Conservation (phyloP, 495 filamentous ascomycete species). For the Cairneyella variabilis region DNA sequence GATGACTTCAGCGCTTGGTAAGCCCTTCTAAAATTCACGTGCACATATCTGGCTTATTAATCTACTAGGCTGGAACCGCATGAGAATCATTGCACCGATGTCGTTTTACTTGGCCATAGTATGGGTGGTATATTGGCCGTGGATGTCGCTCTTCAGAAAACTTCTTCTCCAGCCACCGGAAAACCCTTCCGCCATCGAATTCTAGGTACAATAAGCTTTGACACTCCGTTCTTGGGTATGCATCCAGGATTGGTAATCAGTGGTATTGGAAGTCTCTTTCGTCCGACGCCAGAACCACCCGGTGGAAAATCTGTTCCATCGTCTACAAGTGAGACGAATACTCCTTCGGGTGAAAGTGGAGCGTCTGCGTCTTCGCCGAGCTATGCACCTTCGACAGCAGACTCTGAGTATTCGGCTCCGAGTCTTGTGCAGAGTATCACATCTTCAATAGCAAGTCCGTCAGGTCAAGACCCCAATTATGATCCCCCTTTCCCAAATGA, state of each 20-base stretch:
- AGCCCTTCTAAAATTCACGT: conserved; percentile 5
- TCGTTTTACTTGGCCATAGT: conserved; percentile 83
- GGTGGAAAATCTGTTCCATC: background rate
- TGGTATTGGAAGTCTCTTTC: conserved; percentile 74
- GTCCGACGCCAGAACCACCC: conserved; percentile 44
- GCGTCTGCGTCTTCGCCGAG: conserved; percentile 13
- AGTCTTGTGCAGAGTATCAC: conserved; percentile 16
- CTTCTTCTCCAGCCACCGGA: conserved; percentile 23
- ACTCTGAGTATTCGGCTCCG: conserved; percentile 6
- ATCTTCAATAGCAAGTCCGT: conserved; percentile 11
- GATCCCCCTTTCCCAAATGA: conserved; percentile 75
- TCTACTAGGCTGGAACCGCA: conserved; percentile 67
- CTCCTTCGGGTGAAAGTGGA: conserved; percentile 9
- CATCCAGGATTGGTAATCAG: conserved; percentile 82
- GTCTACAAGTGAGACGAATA: conserved; percentile 8
- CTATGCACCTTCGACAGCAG: conserved; percentile 14
- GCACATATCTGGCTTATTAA: conserved; percentile 14
- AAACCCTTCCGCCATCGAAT: conserved; percentile 67
- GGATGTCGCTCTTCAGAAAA: conserved; percentile 66
- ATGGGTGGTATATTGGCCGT: conserved; percentile 85
- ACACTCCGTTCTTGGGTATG: conserved; percentile 83
- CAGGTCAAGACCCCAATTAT: conserved; percentile 55
- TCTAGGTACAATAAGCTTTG: conserved; percentile 78
- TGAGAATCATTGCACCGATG: conserved; percentile 68
- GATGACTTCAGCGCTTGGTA: conserved; percentile 82